Evolutionary conservation across 2,329 filamentous ascomycete genomes (phyloP), one percentile per base, ranked within the genome.

Genomic region (Cladosporium sphaerospermum): DNA sequence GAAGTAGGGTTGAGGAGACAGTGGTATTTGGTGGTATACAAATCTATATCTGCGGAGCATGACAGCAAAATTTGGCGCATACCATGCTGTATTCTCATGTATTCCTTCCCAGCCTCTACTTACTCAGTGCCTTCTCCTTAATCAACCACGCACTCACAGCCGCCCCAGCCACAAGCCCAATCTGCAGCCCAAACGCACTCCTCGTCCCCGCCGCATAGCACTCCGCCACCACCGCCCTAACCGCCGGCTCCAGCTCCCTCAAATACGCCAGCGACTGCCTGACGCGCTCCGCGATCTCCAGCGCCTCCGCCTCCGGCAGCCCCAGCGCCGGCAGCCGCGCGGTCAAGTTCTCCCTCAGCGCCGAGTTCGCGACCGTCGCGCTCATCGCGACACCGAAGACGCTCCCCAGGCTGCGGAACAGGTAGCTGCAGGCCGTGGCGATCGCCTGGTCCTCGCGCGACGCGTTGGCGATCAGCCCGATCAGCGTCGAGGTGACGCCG

Each of bases 351-450:
- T 71, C 72, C 13, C 85, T 75, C 16, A 92, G 73, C 2, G 77
- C 75, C 63, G 86, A 82, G 64, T 92, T 89, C 43, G 89, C 78
- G 7, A 88, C 77, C 1, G 86, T 87, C 1, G 86, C 82, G 47
- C 80, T 80, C 54, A 88, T 72, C n/a, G 84, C 85, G 52, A 90
- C 75, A 9, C 87, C 80, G 37, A 83, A 76, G 9, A 83, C 80
- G 13, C 76, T 79, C 9, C 82, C 88, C 0, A 91, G 75, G 1
- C 84, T 85, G 37, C 88, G 83, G 75, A 92, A 92, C 19, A 92
- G 80, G 69, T 92, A 92, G 16, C 83, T 87, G 67, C 86, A 89
- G 7, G 88, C 88, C 13, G 88, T 86, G 3, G 84, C 85, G 1
- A 91, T 80, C 2, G 88, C 86, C 56, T 86, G 83, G 59, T 91